phyloP scores from a whole-genome alignment of 768 basidiomycete species.

The Clitopilus passeckerianus region DNA sequence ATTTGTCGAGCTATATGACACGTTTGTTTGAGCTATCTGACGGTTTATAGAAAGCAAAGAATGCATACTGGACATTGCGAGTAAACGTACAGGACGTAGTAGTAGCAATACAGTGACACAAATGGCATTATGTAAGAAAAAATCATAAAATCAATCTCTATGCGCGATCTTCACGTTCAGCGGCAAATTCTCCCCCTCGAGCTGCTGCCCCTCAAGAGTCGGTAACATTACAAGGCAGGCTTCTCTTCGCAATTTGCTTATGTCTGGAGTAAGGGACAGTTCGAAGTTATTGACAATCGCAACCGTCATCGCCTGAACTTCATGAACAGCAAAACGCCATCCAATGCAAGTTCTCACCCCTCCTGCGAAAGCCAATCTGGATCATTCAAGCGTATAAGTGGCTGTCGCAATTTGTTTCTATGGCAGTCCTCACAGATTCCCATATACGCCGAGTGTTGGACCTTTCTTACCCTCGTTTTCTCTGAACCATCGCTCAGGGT shows the following conservation, averaged over 20 bases:
- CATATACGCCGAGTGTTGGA: slow-evolving; percentile 38
- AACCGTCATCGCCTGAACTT: slow-evolving; percentile 52
- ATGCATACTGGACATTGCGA: slow-evolving; percentile 1
- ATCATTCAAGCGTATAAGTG: neutral
- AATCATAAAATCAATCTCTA: slow-evolving; percentile 21
- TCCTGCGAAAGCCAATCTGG: slow-evolving; percentile 42
- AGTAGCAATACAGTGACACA: slow-evolving; percentile 1
- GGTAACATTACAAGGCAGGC: slow-evolving; percentile 45
- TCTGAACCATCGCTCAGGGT: slow-evolving; percentile 53
- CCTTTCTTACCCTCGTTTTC: slow-evolving; percentile 28
- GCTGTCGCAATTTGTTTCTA: neutral
- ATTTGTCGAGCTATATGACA: neutral
- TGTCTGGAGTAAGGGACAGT: slow-evolving; percentile 36
- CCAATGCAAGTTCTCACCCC: slow-evolving; percentile 44
- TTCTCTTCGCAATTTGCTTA: slow-evolving; percentile 35
- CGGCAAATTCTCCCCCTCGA: slow-evolving; percentile 40
- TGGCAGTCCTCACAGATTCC: slow-evolving; percentile 34
- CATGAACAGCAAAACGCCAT: slow-evolving; percentile 48
- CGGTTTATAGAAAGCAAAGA: neutral
- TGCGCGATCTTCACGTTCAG: slow-evolving; percentile 30
- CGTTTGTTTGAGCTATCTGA: neutral
- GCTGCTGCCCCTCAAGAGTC: slow-evolving; percentile 37
- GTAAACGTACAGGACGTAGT: neutral
- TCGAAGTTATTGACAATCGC: slow-evolving; percentile 59
- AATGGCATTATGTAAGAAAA: slow-evolving; percentile 5